Evolutionary conservation across 306 rosid genomes (phyloP), one percentile per base, ranked within the genome.

Genomic region (Rosa persica): DNA sequence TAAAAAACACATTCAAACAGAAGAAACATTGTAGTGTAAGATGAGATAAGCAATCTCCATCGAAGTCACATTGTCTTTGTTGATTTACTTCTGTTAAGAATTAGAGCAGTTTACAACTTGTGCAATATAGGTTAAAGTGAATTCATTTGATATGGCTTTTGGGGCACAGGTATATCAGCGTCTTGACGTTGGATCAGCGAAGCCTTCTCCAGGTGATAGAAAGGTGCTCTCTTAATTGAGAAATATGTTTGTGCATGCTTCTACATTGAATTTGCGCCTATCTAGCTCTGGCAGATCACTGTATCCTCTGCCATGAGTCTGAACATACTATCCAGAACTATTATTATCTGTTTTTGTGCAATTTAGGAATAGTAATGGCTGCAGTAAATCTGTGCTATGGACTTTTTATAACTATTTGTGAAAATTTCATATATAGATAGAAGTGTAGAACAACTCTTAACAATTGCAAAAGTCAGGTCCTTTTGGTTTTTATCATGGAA

Each of bases 161-260:
- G 64, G 78, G 61, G 51, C 39, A 2, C 89, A 95, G 98, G 94
- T 95, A 12, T 95, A 91, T 81, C 85, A 81, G 67, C 98, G 97
- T 79, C 97, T 95, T 79, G 98, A 95, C 80, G 49, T 95, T 80
- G 98, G 98, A 80, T 95, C 98, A 44, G 98, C 98, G 5, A 95
- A 92, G 92, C 97, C 98, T 79, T 87, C 98, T 36, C 75, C 76
- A 49, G 48, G 76, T 42, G 96, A 95, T 67, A 88, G 97, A 89
- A 83, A 89, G 93, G 98, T 92, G 81, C 62, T 55, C 76, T 80
- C 54, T 48, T 79, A 40, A 51, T 77, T 85, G 68, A 80, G 40
- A 74, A 27, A 49, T 38, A 20, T 52, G 8, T 49, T 51, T 16
- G 25, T 13, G 10, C n/a, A 44, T 22, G n/a, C n/a, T 64, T 46